Percentiles rank a stretch among this genome's conserved stretches.
phyloP scores from a whole-genome alignment of 805 yeast genomes.

The Kazachstania bromeliacearum region DNA sequence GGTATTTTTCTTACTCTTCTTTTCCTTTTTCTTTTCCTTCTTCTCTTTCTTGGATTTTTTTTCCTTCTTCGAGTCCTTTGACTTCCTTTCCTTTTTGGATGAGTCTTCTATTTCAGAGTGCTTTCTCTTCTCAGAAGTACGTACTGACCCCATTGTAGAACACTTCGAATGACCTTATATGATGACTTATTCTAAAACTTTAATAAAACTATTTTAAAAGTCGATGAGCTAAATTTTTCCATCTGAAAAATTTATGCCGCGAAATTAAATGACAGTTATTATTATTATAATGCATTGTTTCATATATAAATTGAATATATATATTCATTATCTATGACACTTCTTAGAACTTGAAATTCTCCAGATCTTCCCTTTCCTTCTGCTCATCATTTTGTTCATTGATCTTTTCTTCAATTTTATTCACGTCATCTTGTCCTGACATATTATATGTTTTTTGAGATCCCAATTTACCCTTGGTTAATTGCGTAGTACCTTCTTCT shows the following conservation, averaged over 20 bases:
- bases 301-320: too few species aligned
- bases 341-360: slow-evolving; percentile 21
- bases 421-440: background rate
- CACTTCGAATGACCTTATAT: too few species aligned
- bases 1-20: slow-evolving; percentile 1
- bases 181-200: too few species aligned
- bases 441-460: background rate
- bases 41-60: slow-evolving; percentile 11
- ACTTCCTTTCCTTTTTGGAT: slow-evolving; percentile 3
- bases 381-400: slow-evolving; percentile 1
- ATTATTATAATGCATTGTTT: too few species aligned
- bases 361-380: slow-evolving; percentile 9
- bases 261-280: too few species aligned
- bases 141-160: too few species aligned
- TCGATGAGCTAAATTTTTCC: too few species aligned
- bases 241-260: too few species aligned
- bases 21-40: slow-evolving; percentile 5
- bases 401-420: background rate
- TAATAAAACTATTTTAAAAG: too few species aligned
- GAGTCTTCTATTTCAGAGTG: background rate
- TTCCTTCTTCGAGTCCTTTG: slow-evolving; percentile 4
- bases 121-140: slow-evolving; percentile 4
- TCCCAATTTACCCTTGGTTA: background rate
- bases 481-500: slow-evolving; percentile 9
- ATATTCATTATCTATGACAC: too few species aligned